Evolutionary conservation across 2,329 filamentous ascomycete species (phyloP), one percentile per base, ranked within the genome.

Genomic region (Ophiostoma perfectum): DNA sequence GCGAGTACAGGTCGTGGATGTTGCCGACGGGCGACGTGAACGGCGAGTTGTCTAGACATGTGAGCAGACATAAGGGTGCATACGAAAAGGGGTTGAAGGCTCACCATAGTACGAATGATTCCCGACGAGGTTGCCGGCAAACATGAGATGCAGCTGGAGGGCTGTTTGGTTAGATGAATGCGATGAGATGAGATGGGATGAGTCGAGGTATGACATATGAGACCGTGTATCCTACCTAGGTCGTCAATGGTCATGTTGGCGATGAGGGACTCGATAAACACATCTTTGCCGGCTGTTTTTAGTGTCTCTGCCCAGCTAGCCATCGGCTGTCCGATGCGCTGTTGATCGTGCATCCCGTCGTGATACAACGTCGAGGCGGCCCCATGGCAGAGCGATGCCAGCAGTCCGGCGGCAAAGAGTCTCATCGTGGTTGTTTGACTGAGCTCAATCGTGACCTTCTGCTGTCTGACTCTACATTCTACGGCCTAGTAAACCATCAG

Each of bases 1-100:
- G 60, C 6, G 66, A 55, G 45, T 64, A 67, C 27, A 64, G 38
- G 38, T 67, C 66, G 39, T 67, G 66, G 42, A 67, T 58, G 39
- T 64, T 67, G 45, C 60, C 66, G 16, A 60, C 62, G 7, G 62
- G 47, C 39, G 66, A 64, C 27, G 27, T 27, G 27, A 27, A 27
- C 27, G 27, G 27, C 27, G 2, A 27, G 27, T 27, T 27, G 27
- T 27, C 27, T 27, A 27, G 27, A 27, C 27, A 27, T 27, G 27
- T 27, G 27, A 27, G 27, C 27, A 27, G 27, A 27, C 27, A 27
- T 27, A 27, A 27, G 27, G 27, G 27, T 27, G 27, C 27, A 27
- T 27, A 27, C 27, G 27, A 27, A 27, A 27, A 27, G 27, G 27
- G 2, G 27, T 27, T 1, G 27, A 27, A 27, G 27, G 27, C 39